phyloP scores from a whole-genome alignment of 1,139 yeast species.

The Candida frijolesensis region DNA sequence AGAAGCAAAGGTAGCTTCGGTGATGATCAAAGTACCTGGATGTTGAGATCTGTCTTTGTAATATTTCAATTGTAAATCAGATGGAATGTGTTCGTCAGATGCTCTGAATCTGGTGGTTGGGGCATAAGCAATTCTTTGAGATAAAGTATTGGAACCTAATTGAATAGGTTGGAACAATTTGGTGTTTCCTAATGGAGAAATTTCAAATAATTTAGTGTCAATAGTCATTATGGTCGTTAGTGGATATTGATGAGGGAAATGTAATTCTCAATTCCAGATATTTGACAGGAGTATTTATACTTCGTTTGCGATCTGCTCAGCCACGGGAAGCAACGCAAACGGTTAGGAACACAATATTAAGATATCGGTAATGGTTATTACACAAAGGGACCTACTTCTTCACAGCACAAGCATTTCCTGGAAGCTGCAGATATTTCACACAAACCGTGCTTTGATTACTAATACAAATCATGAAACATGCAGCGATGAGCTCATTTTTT shows the following conservation, averaged over 20 bases:
- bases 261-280: background rate
- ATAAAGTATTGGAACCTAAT: slow-evolving; percentile 39
- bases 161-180: slow-evolving; percentile 52
- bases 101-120: slow-evolving; percentile 60
- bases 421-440: too few species aligned
- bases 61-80: slow-evolving; percentile 49
- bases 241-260: too few species aligned
- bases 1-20: slow-evolving; percentile 37
- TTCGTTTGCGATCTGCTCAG: too few species aligned
- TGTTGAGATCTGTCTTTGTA: slow-evolving; percentile 53
- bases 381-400: too few species aligned
- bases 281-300: background rate
- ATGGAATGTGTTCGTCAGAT: slow-evolving; percentile 40
- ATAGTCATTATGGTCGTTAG: background rate
- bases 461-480: too few species aligned
- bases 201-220: slow-evolving; percentile 4
- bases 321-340: too few species aligned
- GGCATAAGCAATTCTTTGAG: slow-evolving; percentile 51
- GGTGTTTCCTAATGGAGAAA: slow-evolving; percentile 21
- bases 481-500: too few species aligned
- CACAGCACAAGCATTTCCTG: too few species aligned
- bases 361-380: too few species aligned
- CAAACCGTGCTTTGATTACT: too few species aligned
- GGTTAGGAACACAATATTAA: too few species aligned
- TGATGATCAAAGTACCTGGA: slow-evolving; percentile 57